Conservation (phyloP, 352 stramenopile genomes). For the Phytophthora agathidicida region DNA sequence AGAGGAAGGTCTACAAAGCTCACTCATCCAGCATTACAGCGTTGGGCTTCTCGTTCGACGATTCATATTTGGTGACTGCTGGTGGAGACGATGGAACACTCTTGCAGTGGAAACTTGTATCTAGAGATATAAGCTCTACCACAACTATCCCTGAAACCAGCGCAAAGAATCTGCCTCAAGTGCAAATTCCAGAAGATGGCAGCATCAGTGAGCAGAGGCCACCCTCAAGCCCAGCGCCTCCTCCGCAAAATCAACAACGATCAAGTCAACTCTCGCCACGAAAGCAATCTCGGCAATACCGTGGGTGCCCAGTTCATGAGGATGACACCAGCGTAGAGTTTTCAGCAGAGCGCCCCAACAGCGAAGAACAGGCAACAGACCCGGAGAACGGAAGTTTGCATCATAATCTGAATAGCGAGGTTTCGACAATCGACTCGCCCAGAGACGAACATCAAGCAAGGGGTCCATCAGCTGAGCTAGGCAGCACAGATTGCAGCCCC, state of each 20-base stretch:
- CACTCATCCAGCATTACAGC: slow-evolving; percentile 56
- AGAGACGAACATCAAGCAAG: background rate
- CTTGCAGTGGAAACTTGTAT: slow-evolving; percentile 54
- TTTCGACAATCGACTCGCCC: background rate
- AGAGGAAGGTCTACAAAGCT: slow-evolving; percentile 47
- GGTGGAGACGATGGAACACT: slow-evolving; percentile 65
- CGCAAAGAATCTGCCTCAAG: background rate
- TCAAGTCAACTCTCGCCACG: slow-evolving; percentile 36
- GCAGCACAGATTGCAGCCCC: slow-evolving; percentile 1
- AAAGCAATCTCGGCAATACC: slow-evolving; percentile 38
- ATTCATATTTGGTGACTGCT: slow-evolving; percentile 54
- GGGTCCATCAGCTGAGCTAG: background rate
- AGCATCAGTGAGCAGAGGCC: slow-evolving; percentile 1
- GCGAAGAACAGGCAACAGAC: background rate
- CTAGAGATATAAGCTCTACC: background rate
- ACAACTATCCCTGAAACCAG: background rate
- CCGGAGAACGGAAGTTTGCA: background rate
- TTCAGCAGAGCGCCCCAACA: background rate
- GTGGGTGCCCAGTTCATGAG: slow-evolving; percentile 27
- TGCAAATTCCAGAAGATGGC: slow-evolving; percentile 3
- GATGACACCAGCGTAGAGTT: background rate
- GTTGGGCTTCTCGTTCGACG: slow-evolving; percentile 56
- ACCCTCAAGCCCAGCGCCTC: slow-evolving; percentile 13
- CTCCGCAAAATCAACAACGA: slow-evolving; percentile 14
- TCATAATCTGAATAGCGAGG: background rate